Conservation (phyloP, 2,329 filamentous ascomycete species). For the Apiospora malaysiana region DNA sequence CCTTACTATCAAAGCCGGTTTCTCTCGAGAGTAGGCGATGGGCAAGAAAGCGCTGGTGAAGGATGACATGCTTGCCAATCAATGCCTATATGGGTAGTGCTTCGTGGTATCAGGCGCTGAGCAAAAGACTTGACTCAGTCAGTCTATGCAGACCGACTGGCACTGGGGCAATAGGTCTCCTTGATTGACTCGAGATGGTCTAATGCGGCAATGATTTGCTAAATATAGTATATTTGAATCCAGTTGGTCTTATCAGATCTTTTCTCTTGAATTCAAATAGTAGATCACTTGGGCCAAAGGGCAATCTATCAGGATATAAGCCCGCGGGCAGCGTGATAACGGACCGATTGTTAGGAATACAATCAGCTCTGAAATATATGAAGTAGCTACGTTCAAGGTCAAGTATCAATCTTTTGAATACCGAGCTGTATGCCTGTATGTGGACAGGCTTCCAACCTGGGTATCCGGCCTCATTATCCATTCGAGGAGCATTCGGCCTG, state of each 20-base stretch:
- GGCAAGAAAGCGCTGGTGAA: background rate
- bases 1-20: too few species aligned
- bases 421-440: too few species aligned
- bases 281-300: background rate
- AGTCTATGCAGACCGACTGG: background rate
- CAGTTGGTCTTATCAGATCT: background rate
- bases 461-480: too few species aligned
- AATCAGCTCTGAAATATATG: background rate
- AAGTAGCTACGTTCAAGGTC: background rate
- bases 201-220: background rate
- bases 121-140: background rate
- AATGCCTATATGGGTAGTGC: background rate
- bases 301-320: background rate
- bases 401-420: background rate
- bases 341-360: background rate
- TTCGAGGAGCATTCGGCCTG: rapidly evolving
- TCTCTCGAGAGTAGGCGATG: background rate
- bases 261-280: background rate
- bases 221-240: background rate
- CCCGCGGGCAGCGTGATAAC: background rate
- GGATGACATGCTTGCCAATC: background rate
- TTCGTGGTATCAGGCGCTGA: background rate
- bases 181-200: background rate
- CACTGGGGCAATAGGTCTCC: background rate
- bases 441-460: background rate